Conservation (phyloP, 306 rosid genomes). For the Styphnolobium japonicum region DNA sequence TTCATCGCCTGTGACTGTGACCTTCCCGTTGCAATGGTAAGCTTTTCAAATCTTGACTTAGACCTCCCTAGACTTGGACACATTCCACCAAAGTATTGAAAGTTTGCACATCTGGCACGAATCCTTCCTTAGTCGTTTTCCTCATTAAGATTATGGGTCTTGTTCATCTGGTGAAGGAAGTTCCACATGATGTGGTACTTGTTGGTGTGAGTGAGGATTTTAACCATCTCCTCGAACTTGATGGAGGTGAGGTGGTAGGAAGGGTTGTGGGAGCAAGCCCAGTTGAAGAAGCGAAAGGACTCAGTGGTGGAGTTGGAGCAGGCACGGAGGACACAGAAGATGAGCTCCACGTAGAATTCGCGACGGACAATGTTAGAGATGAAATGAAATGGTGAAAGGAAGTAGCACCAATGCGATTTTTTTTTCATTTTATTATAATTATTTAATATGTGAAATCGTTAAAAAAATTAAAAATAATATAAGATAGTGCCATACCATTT, state of each 20-base stretch:
- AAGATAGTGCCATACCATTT: no score
- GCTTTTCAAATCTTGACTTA: no score
- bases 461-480: no score
- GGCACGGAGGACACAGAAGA: conserved; percentile 63
- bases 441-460: no score
- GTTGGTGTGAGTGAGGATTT: conserved; percentile 45
- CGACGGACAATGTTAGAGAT: conserved; percentile 64
- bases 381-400: no score
- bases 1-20: no score
- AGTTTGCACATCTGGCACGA: conserved; percentile 48
- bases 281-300: conserved; percentile 63
- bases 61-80: conserved; percentile 47
- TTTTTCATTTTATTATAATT: no score
- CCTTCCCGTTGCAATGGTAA: no score
- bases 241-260: conserved; percentile 53
- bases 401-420: no score
- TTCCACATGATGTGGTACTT: conserved; percentile 67
- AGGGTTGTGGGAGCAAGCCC: conserved; percentile 53
- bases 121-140: conserved; percentile 50
- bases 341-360: conserved; percentile 65
- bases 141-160: conserved; percentile 39
- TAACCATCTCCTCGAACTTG: conserved; percentile 60
- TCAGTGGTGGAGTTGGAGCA: conserved; percentile 46
- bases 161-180: conserved; percentile 52
- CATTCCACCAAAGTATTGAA: conserved; percentile 48